Percentiles rank a stretch among this genome's conserved stretches.
Evolutionary conservation across 2,329 filamentous ascomycete species (phyloP).

Genomic region (Scopulariopsis brevicaulis): DNA sequence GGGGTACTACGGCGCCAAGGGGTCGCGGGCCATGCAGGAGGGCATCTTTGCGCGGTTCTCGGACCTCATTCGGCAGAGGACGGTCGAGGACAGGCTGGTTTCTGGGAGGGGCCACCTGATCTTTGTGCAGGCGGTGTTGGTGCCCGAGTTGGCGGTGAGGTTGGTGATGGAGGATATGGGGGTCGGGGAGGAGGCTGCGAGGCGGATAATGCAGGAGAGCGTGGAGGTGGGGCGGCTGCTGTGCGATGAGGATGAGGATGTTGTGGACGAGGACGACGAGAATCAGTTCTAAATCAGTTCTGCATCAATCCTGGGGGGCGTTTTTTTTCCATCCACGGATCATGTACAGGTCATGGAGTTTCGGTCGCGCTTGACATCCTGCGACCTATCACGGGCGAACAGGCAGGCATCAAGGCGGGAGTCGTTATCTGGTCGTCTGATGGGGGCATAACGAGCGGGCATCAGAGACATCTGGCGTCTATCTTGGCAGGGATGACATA

Average conservation of each 20-base stretch:
- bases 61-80: constrained; percentile 45
- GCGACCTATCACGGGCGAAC: background rate
- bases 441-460: no score
- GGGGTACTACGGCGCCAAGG: constrained; percentile 76
- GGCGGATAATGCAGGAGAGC: constrained; percentile 53
- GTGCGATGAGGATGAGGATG: constrained; percentile 45
- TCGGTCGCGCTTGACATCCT: background rate
- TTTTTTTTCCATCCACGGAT: background rate
- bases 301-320: background rate
- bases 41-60: constrained; percentile 52
- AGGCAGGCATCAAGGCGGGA: no score
- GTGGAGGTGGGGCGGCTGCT: constrained; percentile 55
- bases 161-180: constrained; percentile 47
- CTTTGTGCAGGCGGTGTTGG: constrained; percentile 65
- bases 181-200: constrained; percentile 28
- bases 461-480: background rate
- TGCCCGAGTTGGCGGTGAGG: constrained; percentile 54
- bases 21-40: constrained; percentile 61
- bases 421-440: no score
- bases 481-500: background rate
- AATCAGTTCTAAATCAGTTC: background rate
- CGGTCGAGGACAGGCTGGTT: constrained; percentile 53
- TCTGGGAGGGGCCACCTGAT: constrained; percentile 53
- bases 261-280: constrained; percentile 15
- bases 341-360: background rate